These are phyloP conservation scores for Haplosporangium sp. DNA, from an alignment of 371 early-diverging fungal species.

Conservation along the genomic window DNA sequence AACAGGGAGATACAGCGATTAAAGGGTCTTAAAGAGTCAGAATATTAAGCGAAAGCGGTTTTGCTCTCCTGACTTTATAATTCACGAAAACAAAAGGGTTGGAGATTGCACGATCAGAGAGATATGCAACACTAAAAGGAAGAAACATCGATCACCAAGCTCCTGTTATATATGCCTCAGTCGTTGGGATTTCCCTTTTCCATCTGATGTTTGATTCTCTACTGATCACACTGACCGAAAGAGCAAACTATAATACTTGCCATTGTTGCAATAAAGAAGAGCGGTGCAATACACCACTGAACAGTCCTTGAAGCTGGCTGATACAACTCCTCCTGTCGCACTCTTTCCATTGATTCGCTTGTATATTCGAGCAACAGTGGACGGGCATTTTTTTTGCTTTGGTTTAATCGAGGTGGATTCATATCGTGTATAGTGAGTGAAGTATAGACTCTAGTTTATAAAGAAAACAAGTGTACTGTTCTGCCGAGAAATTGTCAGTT, in stretches of 20 bases:
- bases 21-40: not conserved
- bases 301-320: constrained; percentile 25
- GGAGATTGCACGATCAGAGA: too few relatives aligned
- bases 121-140: too few relatives aligned
- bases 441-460: not conserved
- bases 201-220: not conserved
- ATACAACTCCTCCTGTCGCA: constrained; percentile 41
- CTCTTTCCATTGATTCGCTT: constrained; percentile 31
- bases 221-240: not conserved
- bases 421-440: not conserved
- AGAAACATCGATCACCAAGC: too few relatives aligned
- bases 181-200: not conserved
- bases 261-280: constrained; percentile 38
- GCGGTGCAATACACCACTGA: constrained; percentile 50
- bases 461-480: not conserved
- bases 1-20: not conserved
- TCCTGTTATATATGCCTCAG: too few relatives aligned
- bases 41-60: not conserved
- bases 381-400: constrained; percentile 8
- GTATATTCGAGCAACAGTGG: constrained; percentile 45
- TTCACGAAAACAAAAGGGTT: too few relatives aligned
- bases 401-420: constrained; percentile 8
- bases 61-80: too few relatives aligned
- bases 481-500: not conserved
- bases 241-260: constrained; percentile 14